Base-by-base conservation (phyloP, 192 early-diverging fungal species). In the Coemansia sp. region DNA sequence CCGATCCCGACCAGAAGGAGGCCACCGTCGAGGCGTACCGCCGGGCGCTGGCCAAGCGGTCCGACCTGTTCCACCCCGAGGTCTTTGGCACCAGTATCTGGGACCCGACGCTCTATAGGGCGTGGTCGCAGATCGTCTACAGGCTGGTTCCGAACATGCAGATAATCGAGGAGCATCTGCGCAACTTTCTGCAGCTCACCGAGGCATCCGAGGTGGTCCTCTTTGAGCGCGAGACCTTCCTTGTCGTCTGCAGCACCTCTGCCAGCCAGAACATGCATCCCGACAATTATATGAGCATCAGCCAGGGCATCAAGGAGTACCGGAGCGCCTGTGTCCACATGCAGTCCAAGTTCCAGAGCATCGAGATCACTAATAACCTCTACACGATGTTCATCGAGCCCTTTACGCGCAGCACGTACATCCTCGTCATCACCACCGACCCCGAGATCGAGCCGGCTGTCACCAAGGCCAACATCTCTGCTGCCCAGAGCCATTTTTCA, bases 91-190 rank as follows among this genome's bases (percentile, higher is more conserved):
- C 78, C 4, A 73, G 76, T 40, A 76, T 80, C 43, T 80, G 75
- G 73, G 74, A 74, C 59, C 57, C 64, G 37, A 68, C 77, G 37
- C 44, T 78, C 63, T 72, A 70, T 38, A 82, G 91, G 85, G 97
- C 96, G 5, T 99, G 97, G 97, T 98, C 96, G 43, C 87, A 92
- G 47, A 99, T 99, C 52, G 95, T 99, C 4, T 92, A 96, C 73
- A 91, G 90, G 18, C 86, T 99, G 65, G 95, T 99, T 21, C 97
- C 97, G 23, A 98, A 98, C 67, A 93, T 98, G 44, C 83, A 85
- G 38, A 68, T 81, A 5, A 85, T 99, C 26, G 92, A 97, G 81
- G 72, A 74, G 8, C 88, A 95, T 61, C 79, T 99, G 61, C 75
- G 88, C 56, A 87, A 86, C 45, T 98, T 99, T 68, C 87, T 91